These are phyloP conservation scores for Salix exigua DNA, from an alignment of 345 rosid genomes.

Conservation along the genomic window DNA sequence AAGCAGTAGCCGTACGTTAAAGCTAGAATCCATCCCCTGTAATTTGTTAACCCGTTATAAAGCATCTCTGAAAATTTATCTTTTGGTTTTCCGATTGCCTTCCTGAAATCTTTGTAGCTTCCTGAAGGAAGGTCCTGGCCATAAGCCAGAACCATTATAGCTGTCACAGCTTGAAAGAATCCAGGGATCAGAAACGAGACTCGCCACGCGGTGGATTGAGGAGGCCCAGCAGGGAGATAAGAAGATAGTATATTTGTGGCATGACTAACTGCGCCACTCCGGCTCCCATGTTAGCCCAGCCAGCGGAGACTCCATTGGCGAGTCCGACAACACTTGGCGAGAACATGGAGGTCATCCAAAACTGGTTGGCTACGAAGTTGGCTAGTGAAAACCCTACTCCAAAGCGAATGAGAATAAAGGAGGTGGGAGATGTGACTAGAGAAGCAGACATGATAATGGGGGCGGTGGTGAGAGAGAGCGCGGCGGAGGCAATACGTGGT, in stretches of 20 bases:
- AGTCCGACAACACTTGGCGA: conserved; percentile 61
- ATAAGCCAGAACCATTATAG: conserved; percentile 44
- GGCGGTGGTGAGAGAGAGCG: conserved; percentile 65
- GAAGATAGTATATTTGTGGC: conserved; percentile 53
- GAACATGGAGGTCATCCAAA: conserved; percentile 91
- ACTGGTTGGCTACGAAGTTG: conserved; percentile 84
- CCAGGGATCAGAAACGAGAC: conserved; percentile 57
- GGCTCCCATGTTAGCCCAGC: conserved; percentile 76
- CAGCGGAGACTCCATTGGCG: conserved; percentile 75
- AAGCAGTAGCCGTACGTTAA: conserved; percentile 56
- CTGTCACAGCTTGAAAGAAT: conserved; percentile 47
- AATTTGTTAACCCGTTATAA: conserved; percentile 50
- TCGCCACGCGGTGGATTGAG: conserved; percentile 55
- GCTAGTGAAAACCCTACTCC: conserved; percentile 66
- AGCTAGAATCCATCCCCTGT: conserved; percentile 76
- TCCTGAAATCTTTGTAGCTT: conserved; percentile 8
- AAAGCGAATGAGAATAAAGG: conserved; percentile 62
- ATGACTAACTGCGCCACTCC: conserved; percentile 70
- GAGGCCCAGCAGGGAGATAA: conserved; percentile 10
- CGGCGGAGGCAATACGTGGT: conserved; percentile 60
- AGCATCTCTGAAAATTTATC: conserved; percentile 35
- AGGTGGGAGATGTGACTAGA: conserved; percentile 43
- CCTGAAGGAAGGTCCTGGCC: conserved; percentile 70
- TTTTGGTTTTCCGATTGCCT: background rate
- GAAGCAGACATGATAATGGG: conserved; percentile 50